Evolutionary conservation across 2,329 filamentous ascomycete genomes (phyloP).

Genomic region (Pyricularia sp.): DNA sequence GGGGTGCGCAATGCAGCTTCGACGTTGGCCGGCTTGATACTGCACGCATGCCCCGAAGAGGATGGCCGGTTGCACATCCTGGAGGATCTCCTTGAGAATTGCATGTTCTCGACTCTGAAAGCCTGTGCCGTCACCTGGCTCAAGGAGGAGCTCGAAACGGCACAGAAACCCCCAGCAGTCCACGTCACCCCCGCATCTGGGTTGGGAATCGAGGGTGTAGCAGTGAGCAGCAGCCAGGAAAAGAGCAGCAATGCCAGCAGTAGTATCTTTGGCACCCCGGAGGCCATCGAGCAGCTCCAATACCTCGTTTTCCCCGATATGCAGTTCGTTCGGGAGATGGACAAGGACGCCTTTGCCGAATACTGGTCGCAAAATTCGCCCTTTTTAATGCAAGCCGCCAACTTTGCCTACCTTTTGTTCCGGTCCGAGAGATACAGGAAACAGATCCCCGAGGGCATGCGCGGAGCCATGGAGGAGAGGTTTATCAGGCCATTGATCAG

Average conservation of each 20-base stretch:
- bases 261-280: constrained; percentile 34
- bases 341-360: constrained; percentile 30
- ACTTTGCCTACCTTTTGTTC: constrained; percentile 47
- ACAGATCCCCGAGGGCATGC: constrained; percentile 41
- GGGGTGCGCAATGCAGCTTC: constrained; percentile 42
- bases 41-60: constrained; percentile 47
- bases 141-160: constrained; percentile 45
- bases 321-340: constrained; percentile 29
- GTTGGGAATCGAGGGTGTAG: neutral
- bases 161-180: constrained; percentile 12
- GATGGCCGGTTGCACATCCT: constrained; percentile 47
- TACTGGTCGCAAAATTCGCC: constrained; percentile 37
- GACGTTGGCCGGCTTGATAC: constrained; percentile 35
- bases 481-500: constrained; percentile 40
- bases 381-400: constrained; percentile 46
- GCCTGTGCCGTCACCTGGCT: constrained; percentile 51
- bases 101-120: constrained; percentile 48
- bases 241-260: constrained; percentile 9
- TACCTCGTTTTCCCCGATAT: constrained; percentile 48
- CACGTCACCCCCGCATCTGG: neutral
- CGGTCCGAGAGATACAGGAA: constrained; percentile 24
- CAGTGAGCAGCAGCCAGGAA: neutral
- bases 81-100: constrained; percentile 52
- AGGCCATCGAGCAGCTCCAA: constrained; percentile 46
- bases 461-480: constrained; percentile 42